Percentiles rank a stretch among this genome's conserved stretches.
Conservation (phyloP, 2,329 filamentous ascomycete species). For the Colletotrichum echinochloae region DNA sequence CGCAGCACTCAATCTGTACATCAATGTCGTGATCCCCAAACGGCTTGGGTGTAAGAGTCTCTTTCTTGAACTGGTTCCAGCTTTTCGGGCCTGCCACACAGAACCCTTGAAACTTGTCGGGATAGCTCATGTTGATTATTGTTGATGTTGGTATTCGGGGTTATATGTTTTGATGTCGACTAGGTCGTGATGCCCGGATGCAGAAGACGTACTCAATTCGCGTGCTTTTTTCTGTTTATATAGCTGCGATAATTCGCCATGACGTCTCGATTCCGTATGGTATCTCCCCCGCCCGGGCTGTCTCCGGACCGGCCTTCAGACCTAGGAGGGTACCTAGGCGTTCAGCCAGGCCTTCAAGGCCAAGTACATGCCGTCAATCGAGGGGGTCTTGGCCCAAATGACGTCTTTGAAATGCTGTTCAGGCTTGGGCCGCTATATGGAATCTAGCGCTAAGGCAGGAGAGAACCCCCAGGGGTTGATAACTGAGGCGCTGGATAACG, state of each 20-base stretch:
- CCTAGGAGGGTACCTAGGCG: not conserved
- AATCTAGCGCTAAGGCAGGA: constrained; percentile 16
- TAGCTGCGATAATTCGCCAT: not conserved
- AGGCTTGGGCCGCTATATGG: constrained; percentile 5
- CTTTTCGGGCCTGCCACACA: constrained; percentile 56
- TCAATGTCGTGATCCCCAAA: constrained; percentile 60
- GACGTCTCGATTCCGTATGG: constrained; percentile 21
- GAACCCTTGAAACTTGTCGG: constrained; percentile 58
- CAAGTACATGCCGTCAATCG: not conserved
- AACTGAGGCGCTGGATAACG: constrained; percentile 16
- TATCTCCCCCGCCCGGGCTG: not conserved
- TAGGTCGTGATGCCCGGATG: too few relatives aligned
- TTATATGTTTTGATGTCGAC: not conserved
- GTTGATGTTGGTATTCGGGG: not conserved
- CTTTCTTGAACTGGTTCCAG: constrained; percentile 56
- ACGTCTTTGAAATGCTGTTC: constrained; percentile 30
- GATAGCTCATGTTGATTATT: constrained; percentile 54
- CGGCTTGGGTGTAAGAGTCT: constrained; percentile 52
- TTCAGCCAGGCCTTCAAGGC: not conserved
- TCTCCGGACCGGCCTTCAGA: not conserved
- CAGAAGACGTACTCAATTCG: not conserved
- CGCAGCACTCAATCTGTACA: constrained; percentile 78
- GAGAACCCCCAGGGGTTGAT: not conserved
- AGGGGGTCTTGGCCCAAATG: constrained; percentile 15
- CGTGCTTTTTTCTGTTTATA: constrained; percentile 1